These are phyloP conservation scores for Euryodendron excelsum DNA, from an alignment of 148 eudicot genomes.

Conservation along the genomic window DNA sequence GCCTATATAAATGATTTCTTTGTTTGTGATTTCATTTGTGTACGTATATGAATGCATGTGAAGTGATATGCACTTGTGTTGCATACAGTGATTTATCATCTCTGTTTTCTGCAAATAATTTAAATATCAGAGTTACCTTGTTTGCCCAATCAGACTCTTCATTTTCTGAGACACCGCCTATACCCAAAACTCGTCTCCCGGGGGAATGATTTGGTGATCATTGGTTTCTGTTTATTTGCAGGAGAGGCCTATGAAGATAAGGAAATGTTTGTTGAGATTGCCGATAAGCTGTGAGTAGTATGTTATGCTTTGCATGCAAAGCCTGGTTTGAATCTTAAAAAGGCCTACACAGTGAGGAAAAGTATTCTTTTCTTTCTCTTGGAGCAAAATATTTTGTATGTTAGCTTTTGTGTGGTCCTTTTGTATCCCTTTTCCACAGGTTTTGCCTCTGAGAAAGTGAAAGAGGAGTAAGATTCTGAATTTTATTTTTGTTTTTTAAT, in stretches of 20 bases:
- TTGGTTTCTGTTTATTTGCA: conserved; percentile 19
- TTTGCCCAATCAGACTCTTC: conserved; percentile 39
- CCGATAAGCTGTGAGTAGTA: not conserved
- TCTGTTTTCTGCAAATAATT: not conserved
- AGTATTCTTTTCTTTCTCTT: conserved; percentile 13
- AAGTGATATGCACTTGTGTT: not conserved
- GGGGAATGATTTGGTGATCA: not conserved
- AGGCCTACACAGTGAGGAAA: not conserved
- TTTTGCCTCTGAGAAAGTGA: not conserved
- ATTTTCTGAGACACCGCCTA: conserved; percentile 7
- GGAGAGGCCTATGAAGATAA: not conserved
- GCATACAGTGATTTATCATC: not conserved
- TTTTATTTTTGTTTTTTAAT: not conserved
- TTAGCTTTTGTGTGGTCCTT: not conserved
- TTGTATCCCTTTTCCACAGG: not conserved
- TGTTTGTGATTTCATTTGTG: too few relatives aligned
- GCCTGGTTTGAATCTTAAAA: not conserved
- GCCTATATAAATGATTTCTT: too few relatives aligned
- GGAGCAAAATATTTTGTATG: not conserved
- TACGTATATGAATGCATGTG: too few relatives aligned
- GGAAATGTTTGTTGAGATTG: conserved; percentile 1
- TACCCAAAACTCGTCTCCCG: not conserved
- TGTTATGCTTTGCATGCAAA: conserved; percentile 18
- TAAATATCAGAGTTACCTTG: conserved; percentile 21
- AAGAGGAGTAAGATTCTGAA: not conserved